Conservation (phyloP, 75 land plant species). For the Pinus albicaulis region DNA sequence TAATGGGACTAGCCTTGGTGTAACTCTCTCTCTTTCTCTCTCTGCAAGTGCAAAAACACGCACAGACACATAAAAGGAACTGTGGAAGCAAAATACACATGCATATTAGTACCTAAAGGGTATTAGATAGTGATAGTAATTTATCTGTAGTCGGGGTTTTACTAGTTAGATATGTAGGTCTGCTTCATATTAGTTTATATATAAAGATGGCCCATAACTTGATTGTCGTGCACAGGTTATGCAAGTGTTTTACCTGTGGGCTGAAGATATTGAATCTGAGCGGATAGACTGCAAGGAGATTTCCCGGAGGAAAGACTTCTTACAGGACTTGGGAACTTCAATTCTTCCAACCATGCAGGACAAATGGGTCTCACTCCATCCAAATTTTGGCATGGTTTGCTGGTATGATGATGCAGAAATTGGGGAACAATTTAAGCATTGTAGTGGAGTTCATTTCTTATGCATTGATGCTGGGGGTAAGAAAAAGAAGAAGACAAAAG, state of each 20-base stretch:
- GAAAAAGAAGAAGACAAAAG: constrained; percentile 18
- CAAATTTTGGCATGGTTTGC: constrained; percentile 61
- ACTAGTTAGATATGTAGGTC: neutral
- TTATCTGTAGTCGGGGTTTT: neutral
- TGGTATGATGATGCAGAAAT: constrained; percentile 79
- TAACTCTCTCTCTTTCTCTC: neutral
- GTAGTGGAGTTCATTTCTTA: constrained; percentile 40
- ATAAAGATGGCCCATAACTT: neutral
- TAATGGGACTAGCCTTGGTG: neutral
- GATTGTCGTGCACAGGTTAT: constrained; percentile 53
- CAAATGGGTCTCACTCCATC: constrained; percentile 82
- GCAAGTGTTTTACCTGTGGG: constrained; percentile 57
- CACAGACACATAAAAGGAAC: neutral
- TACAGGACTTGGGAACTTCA: constrained; percentile 35
- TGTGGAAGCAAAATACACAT: neutral
- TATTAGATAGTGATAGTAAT: neutral
- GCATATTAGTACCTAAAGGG: neutral
- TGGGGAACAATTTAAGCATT: constrained; percentile 49
- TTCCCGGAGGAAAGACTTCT: constrained; percentile 41
- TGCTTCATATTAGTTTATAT: too few species aligned
- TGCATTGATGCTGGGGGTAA: constrained; percentile 24
- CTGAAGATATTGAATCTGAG: constrained; percentile 53
- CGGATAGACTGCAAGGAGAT: constrained; percentile 46
- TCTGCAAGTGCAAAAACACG: neutral
- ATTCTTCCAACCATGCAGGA: constrained; percentile 79